Base-by-base conservation (phyloP, 306 rosid genomes). In the Carpinus viminea region DNA sequence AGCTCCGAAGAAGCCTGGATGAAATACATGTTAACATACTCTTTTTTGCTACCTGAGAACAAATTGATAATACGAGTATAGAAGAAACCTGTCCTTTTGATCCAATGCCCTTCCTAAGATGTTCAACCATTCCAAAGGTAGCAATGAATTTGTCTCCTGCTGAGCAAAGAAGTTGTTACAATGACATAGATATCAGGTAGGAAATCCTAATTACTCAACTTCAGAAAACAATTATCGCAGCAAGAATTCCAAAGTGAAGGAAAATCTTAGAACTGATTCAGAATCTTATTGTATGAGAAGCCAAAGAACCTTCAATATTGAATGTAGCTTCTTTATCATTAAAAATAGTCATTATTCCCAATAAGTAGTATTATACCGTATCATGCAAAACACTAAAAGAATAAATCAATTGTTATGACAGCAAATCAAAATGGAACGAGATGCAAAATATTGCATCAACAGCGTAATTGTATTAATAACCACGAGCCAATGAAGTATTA, bases 81-180 rank as follows among this genome's bases (percentile, higher is more conserved):
- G 59, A 69, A 72, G 26, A 47, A 70, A 94, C 98, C 98, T 94
- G 93, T 84, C 93, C 95, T 52, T 76, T 79, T 41, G 87, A 88
- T 75, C 97, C 97, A 80, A 87, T 74, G 76, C 96, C 90, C 79
- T 81, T 87, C 85, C 80, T 79, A 84, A 94, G 97, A 88, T 92
- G 98, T 78, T 91, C 95, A 81, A 92, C 87, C 97, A 94, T 91
- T 91, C 93, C 79, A 78, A 78, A 48, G 97, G 93, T 62, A 74
- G 76, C 68, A 91, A 87, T 72, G 87, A 70, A 78, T 75, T 61
- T 20, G 91, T 85, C 36, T 74, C 91, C 98, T 92, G 90, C 77
- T 78, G 68, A 82, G 48, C 50, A 77, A 80, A 82, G 65, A 73
- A 74, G 60, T 41, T 65, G 69, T 75, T 17, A 74, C n/a, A 16